Percentiles rank a stretch among this genome's conserved stretches.
phyloP scores from a whole-genome alignment of 164 flowering plant species.

The Nelumbo lutea region DNA sequence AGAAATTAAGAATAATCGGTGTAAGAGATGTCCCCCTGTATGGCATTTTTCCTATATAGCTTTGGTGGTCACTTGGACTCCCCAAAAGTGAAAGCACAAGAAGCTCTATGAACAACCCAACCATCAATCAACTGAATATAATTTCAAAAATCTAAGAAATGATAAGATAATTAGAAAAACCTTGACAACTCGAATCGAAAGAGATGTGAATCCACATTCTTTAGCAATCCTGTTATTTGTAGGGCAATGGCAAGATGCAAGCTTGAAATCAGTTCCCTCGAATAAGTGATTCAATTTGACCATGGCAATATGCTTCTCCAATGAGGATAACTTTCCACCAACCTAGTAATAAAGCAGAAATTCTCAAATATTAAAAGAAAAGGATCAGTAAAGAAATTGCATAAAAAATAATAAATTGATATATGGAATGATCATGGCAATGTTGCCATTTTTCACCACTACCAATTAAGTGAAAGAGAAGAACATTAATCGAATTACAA shows the following conservation, averaged over 20 bases:
- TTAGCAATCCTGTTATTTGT: conserved; percentile 51
- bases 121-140: neutral
- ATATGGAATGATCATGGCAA: neutral
- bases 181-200: conserved; percentile 84
- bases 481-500: no score
- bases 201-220: conserved; percentile 91
- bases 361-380: neutral
- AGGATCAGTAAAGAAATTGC: neutral
- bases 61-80: neutral
- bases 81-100: neutral
- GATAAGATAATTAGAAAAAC: conserved; percentile 18
- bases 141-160: neutral
- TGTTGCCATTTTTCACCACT: neutral
- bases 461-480: no score
- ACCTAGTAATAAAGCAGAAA: conserved; percentile 35
- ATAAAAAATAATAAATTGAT: neutral
- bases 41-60: no score
- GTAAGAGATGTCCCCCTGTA: no score
- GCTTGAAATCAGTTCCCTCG: conserved; percentile 95
- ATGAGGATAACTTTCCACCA: conserved; percentile 60
- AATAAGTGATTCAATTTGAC: conserved; percentile 49
- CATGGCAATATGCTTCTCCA: conserved; percentile 68
- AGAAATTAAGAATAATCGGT: no score
- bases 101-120: neutral
- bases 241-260: conserved; percentile 66